These are phyloP conservation scores for button mushroom (Agaricus bisporus) DNA, from an alignment of 768 basidiomycete species.

Conservation along the genomic window DNA sequence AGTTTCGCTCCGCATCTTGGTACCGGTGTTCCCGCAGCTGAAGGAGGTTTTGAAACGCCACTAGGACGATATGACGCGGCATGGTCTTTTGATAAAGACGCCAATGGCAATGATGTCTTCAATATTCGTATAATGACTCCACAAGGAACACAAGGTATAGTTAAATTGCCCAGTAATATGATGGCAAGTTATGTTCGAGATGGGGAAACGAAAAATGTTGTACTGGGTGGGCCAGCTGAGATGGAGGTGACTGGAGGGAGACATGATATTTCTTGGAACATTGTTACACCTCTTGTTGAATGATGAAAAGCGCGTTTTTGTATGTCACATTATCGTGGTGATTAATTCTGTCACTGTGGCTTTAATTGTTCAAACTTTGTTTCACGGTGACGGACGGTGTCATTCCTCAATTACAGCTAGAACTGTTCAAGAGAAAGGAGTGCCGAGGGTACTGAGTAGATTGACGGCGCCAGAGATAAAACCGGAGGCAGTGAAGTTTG, in stretches of 20 bases:
- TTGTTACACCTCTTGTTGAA: not conserved
- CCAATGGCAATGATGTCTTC: not conserved
- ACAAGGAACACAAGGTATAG: not conserved
- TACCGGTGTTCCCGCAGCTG: slow-evolving; percentile 30
- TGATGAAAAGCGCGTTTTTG: too few relatives aligned
- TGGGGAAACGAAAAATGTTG: not conserved
- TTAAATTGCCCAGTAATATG: slow-evolving; percentile 3
- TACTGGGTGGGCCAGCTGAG: slow-evolving; percentile 1
- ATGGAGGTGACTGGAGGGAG: not conserved
- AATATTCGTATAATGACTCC: slow-evolving; percentile 1
- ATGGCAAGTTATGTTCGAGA: not conserved
- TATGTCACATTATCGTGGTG: too few relatives aligned
- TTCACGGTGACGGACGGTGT: too few relatives aligned
- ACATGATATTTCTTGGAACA: slow-evolving; percentile 2
- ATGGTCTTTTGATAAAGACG: slow-evolving; percentile 26
- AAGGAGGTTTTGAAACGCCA: slow-evolving; percentile 49
- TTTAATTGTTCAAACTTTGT: too few relatives aligned
- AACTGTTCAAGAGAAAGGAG: too few relatives aligned
- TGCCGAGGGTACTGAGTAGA: too few relatives aligned
- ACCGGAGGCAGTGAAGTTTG: too few relatives aligned
- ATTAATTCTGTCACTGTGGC: too few relatives aligned
- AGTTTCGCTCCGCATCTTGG: slow-evolving; percentile 37
- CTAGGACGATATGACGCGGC: slow-evolving; percentile 45
- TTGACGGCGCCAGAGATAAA: too few relatives aligned
- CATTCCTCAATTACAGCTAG: too few relatives aligned